phyloP scores from a whole-genome alignment of 345 rosid genomes.

The Lepidium aucheri region DNA sequence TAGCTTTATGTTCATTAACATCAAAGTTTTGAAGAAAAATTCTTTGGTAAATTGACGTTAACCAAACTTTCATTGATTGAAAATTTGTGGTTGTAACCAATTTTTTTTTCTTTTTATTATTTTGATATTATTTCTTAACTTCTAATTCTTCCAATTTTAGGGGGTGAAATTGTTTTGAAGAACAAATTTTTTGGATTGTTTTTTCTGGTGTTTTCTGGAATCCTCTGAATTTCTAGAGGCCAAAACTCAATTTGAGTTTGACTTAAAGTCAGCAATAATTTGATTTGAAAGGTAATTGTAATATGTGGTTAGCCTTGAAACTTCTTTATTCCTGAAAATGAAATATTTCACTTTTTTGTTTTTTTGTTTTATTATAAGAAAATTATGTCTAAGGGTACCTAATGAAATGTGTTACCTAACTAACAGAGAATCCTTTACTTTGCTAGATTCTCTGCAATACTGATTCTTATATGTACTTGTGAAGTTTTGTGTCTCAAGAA shows the following conservation, averaged over 20 bases:
- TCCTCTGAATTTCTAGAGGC: neutral
- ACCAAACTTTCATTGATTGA: slow-evolving; percentile 13
- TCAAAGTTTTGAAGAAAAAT: neutral
- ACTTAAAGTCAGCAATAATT: neutral
- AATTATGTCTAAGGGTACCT: neutral
- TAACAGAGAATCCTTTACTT: slow-evolving; percentile 20
- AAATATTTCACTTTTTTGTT: neutral
- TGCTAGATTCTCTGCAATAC: slow-evolving; percentile 4
- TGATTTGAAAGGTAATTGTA: slow-evolving; percentile 10
- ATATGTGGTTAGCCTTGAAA: slow-evolving; percentile 23
- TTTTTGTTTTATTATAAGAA: neutral
- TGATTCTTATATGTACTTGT: slow-evolving; percentile 19
- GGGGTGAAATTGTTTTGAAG: neutral
- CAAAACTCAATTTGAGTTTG: slow-evolving; percentile 3
- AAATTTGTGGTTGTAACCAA: neutral
- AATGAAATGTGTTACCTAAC: slow-evolving; percentile 12
- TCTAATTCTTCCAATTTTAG: neutral
- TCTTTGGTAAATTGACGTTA: slow-evolving; percentile 11
- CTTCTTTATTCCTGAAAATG: neutral
- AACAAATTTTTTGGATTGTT: neutral
- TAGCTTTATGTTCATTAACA: slow-evolving; percentile 10
- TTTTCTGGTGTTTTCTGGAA: slow-evolving; percentile 2
- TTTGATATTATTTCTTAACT: neutral
- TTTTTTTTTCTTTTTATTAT: neutral
- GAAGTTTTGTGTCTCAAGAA: slow-evolving; percentile 6